Conservation (phyloP, 1,139 yeast species). For the Candida pseudoviswanathii region DNA sequence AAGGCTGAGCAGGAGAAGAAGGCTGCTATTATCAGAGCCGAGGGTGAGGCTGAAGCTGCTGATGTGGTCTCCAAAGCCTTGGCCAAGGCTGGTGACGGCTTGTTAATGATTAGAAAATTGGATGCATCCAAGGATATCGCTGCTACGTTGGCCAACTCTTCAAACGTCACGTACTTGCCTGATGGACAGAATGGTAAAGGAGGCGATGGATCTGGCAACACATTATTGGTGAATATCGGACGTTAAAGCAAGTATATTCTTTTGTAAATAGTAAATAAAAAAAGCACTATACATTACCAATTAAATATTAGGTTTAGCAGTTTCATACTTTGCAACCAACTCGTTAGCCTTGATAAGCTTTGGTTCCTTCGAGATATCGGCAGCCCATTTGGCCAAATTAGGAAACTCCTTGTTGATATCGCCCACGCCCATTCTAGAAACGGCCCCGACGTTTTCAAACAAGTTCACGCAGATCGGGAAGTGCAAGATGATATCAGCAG, state of each 20-base stretch:
- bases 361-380: constrained; percentile 22
- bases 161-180: constrained; percentile 93
- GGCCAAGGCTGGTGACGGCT: constrained; percentile 94
- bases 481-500: constrained; percentile 41
- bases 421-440: constrained; percentile 9
- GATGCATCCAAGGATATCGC: constrained; percentile 98
- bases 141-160: constrained; percentile 74
- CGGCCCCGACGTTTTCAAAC: constrained; percentile 15
- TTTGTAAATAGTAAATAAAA: not conserved
- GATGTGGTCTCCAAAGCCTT: constrained; percentile 93
- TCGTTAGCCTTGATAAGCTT: constrained; percentile 24
- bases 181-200: constrained; percentile 40
- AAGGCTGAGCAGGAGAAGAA: constrained; percentile 97
- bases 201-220: constrained; percentile 32
- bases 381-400: constrained; percentile 28
- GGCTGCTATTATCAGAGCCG: constrained; percentile 94
- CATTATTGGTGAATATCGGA: constrained; percentile 45
- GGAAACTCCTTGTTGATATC: constrained; percentile 21
- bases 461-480: constrained; percentile 34
- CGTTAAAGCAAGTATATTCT: constrained; percentile 21
- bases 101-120: constrained; percentile 88
- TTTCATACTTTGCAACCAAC: constrained; percentile 14
- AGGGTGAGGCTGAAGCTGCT: constrained; percentile 99
- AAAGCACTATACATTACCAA: not conserved
- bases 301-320: constrained; percentile 14